Percentiles rank a stretch among this genome's conserved stretches.
Evolutionary conservation across 2,329 filamentous ascomycete species (phyloP).

Genomic region (Dactylellina parvicollis): DNA sequence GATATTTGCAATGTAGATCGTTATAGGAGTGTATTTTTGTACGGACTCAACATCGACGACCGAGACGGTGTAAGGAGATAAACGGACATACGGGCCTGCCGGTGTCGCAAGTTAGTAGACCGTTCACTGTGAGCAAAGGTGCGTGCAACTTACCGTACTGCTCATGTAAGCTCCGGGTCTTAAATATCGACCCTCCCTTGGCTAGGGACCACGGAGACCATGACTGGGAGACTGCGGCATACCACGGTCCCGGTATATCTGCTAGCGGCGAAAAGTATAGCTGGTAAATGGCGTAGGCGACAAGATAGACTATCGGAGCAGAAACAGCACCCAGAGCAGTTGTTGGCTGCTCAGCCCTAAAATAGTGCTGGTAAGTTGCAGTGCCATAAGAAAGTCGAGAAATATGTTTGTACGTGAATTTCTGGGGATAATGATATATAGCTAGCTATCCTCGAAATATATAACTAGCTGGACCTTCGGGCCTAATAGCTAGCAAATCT

Average conservation of each 20-base stretch:
- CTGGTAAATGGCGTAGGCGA: conserved; percentile 1
- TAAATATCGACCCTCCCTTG: neutral
- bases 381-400: no score
- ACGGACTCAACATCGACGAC: neutral
- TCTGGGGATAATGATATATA: no score
- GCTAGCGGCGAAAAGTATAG: conserved; percentile 18
- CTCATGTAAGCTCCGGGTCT: neutral
- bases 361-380: no score
- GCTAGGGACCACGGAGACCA: neutral
- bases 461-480: no score
- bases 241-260: conserved; percentile 20
- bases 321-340: no score
- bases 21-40: neutral
- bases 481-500: no score
- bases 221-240: neutral
- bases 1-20: neutral
- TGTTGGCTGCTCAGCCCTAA: no score
- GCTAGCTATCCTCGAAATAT: no score
- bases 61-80: neutral
- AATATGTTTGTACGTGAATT: no score
- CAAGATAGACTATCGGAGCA: neutral
- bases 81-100: conserved; percentile 10
- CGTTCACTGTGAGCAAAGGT: neutral
- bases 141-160: neutral
- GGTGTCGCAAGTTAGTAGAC: neutral